Conservation (phyloP, 768 basidiomycete genomes). For the Tubosaeta sp. region DNA sequence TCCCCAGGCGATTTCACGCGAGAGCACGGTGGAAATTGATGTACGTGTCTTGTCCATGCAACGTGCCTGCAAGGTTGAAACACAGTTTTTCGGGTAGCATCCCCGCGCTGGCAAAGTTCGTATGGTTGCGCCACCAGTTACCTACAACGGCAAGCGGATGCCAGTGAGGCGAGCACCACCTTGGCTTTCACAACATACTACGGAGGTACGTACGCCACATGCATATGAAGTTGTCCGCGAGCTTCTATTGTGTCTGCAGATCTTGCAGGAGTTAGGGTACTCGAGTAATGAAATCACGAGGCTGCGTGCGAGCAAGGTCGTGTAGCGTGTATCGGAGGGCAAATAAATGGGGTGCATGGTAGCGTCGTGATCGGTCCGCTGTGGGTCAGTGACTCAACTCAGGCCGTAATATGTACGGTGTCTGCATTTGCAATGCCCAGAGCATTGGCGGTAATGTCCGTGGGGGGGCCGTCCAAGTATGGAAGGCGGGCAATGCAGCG, state of each 20-base stretch:
- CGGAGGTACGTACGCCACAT: conserved; percentile 46
- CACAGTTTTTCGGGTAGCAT: conserved; percentile 42
- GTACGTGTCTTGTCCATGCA: conserved; percentile 45
- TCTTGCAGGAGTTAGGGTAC: conserved; percentile 43
- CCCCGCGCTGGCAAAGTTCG: conserved; percentile 73
- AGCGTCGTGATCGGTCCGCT: conserved; percentile 22
- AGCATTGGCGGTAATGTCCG: conserved; percentile 14
- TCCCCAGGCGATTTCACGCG: conserved; percentile 76
- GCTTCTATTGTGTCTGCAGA: conserved; percentile 23
- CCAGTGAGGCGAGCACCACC: conserved; percentile 73
- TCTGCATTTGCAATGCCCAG: conserved; percentile 21
- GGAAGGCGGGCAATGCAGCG: conserved; percentile 22
- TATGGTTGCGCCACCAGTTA: conserved; percentile 75
- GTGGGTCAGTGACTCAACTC: conserved; percentile 21
- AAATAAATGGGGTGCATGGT: conserved; percentile 17
- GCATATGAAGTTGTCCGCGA: not conserved
- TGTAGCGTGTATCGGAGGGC: conserved; percentile 28
- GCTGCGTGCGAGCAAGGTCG: conserved; percentile 40
- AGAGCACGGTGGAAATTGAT: conserved; percentile 72
- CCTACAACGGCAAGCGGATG: conserved; percentile 79
- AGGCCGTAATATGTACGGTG: conserved; percentile 16
- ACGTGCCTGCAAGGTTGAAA: conserved; percentile 12
- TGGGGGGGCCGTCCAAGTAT: conserved; percentile 12
- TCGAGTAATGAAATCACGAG: conserved; percentile 35
- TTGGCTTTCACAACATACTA: conserved; percentile 83